Percentiles rank a stretch among this genome's conserved stretches.
These are phyloP conservation scores for Lentinula lateritia DNA, from an alignment of 768 basidiomycete species.

Conservation along the genomic window DNA sequence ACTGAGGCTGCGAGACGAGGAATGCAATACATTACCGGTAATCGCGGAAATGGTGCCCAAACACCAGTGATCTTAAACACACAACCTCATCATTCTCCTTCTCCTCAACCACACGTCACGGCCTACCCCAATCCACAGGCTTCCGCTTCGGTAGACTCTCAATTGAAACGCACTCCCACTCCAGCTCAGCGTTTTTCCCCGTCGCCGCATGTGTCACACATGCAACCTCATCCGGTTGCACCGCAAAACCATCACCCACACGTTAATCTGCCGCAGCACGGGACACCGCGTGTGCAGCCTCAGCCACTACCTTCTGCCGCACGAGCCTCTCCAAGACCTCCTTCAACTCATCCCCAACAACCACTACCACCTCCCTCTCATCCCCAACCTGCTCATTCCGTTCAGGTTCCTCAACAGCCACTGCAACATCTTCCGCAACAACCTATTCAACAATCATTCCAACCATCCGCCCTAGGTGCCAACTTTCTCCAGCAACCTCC, in stretches of 20 bases:
- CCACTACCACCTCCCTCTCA: background rate
- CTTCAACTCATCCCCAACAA: background rate
- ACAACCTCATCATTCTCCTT: conserved; percentile 19
- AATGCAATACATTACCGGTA: conserved; percentile 21
- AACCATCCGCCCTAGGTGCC: background rate
- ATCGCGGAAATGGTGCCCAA: conserved; percentile 20
- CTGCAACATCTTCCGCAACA: background rate
- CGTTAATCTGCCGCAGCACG: background rate
- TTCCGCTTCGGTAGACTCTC: conserved; percentile 19
- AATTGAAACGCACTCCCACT: conserved; percentile 26
- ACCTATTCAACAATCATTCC: background rate
- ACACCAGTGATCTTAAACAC: conserved; percentile 30
- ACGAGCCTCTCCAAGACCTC: background rate
- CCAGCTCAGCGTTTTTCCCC: conserved; percentile 23
- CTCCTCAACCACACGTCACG: conserved; percentile 27
- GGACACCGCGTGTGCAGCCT: background rate
- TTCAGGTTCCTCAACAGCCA: background rate
- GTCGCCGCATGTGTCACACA: conserved; percentile 16
- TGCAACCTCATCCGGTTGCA: conserved; percentile 8
- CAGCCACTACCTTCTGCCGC: background rate
- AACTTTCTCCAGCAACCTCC: background rate
- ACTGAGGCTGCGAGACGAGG: conserved; percentile 20
- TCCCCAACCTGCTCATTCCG: background rate
- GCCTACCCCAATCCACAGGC: conserved; percentile 28
- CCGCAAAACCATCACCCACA: background rate